Evolutionary conservation across 805 yeast species (phyloP).

Genomic region (Yamadazyma endophytica): DNA sequence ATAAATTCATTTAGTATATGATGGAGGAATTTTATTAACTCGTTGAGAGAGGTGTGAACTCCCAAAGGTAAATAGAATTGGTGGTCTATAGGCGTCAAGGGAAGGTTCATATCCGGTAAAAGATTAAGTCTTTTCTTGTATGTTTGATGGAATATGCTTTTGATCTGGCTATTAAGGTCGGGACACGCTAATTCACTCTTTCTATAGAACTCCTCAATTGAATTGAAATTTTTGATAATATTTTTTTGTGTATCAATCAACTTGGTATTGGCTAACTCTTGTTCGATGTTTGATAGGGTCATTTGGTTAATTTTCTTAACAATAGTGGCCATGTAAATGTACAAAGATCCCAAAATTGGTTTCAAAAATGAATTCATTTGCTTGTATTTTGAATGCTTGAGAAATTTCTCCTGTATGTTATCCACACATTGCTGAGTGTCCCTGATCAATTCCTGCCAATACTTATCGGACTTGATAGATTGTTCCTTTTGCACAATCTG

Average conservation of each 20-base stretch:
- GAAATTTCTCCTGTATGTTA: slow-evolving; percentile 7
- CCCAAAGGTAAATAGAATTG: slow-evolving; percentile 36
- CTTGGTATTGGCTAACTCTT: no score
- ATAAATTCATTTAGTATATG: slow-evolving; percentile 28
- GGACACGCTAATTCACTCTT: slow-evolving; percentile 7
- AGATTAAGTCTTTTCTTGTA: slow-evolving; percentile 8
- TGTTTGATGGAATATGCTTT: slow-evolving; percentile 6
- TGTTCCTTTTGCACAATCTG: slow-evolving; percentile 23
- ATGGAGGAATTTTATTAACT: slow-evolving; percentile 27
- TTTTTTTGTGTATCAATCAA: slow-evolving; percentile 1
- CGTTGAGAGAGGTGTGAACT: slow-evolving; percentile 23
- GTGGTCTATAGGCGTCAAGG: slow-evolving; percentile 1
- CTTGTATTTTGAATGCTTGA: slow-evolving; percentile 4
- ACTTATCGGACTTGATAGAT: slow-evolving; percentile 26
- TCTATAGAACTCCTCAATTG: slow-evolving; percentile 2
- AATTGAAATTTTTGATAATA: slow-evolving; percentile 5
- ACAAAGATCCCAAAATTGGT: slow-evolving; percentile 18
- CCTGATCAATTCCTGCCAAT: slow-evolving; percentile 20
- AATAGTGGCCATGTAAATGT: slow-evolving; percentile 24
- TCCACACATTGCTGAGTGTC: slow-evolving; percentile 18
- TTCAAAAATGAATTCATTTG: slow-evolving; percentile 4
- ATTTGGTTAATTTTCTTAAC: slow-evolving; percentile 28
- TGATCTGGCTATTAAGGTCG: slow-evolving; percentile 7
- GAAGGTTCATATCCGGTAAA: background rate
- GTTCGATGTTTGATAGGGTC: no score